Conservation (phyloP, 305 asterid species). For the Withania somnifera region DNA sequence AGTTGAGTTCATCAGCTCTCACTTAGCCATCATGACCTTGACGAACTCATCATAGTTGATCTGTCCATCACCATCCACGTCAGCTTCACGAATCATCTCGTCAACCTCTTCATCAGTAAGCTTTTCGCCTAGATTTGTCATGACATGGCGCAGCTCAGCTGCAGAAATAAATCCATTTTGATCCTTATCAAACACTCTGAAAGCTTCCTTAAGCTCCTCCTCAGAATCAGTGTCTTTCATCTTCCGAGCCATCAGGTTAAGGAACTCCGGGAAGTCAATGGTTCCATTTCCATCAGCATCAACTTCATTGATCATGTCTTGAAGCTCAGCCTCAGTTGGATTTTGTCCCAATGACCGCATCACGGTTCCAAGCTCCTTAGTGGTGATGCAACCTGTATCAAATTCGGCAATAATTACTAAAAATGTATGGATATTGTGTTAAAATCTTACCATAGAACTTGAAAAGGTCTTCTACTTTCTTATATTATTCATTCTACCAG, state of each 20-base stretch:
- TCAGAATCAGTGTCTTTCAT: conserved; percentile 28
- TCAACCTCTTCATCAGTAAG: conserved; percentile 31
- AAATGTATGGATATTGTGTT: background rate
- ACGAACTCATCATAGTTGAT: conserved; percentile 31
- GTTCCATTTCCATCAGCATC: conserved; percentile 27
- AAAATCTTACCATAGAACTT: background rate
- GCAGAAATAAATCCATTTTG: conserved; percentile 26
- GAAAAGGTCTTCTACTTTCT: background rate
- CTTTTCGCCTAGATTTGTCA: conserved; percentile 27
- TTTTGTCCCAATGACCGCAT: conserved; percentile 19
- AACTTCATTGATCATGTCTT: conserved; percentile 23
- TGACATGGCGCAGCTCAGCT: conserved; percentile 24
- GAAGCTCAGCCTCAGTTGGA: conserved; percentile 28
- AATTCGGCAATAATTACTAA: background rate
- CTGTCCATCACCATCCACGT: conserved; percentile 30
- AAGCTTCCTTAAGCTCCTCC: conserved; percentile 28
- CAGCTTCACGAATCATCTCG: conserved; percentile 30
- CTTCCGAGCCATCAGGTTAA: conserved; percentile 21
- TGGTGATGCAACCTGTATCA: conserved; percentile 18
- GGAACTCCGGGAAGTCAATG: conserved; percentile 19
- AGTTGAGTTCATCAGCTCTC: conserved; percentile 3
- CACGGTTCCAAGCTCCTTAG: conserved; percentile 23
- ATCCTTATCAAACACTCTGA: conserved; percentile 27
- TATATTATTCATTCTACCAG: background rate
- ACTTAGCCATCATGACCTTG: conserved; percentile 36